Conservation (phyloP, 371 early-diverging fungal species). For the Mucor saturninus region DNA sequence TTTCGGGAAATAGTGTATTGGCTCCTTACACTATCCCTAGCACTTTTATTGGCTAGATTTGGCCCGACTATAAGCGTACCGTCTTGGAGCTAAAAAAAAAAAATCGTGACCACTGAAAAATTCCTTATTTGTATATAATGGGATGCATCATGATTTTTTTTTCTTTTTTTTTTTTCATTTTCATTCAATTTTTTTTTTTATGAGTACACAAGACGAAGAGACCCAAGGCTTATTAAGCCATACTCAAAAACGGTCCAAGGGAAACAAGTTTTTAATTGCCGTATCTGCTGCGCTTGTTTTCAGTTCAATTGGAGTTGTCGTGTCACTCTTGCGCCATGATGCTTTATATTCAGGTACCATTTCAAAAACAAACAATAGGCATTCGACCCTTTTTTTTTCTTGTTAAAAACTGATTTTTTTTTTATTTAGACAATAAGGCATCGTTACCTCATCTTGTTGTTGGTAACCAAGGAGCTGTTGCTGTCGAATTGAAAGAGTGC, state of each 20-base stretch:
- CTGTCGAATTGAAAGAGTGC: constrained; percentile 83
- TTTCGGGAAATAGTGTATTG: too few species aligned
- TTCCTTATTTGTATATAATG: neutral
- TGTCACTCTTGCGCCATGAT: constrained; percentile 7
- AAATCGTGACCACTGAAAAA: neutral
- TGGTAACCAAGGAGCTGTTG: constrained; percentile 76
- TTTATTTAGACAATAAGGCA: neutral
- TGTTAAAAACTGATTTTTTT: neutral
- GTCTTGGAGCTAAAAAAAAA: neutral
- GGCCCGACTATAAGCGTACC: too few species aligned
- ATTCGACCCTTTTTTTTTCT: neutral
- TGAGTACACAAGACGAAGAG: constrained; percentile 5
- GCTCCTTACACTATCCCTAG: too few species aligned
- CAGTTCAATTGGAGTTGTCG: constrained; percentile 4
- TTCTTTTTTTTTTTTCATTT: neutral
- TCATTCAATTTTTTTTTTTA: neutral
- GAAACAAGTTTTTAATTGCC: neutral
- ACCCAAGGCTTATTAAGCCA: constrained; percentile 9
- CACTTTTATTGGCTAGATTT: too few species aligned
- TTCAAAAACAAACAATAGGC: neutral
- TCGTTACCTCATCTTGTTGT: constrained; percentile 29
- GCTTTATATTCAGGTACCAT: constrained; percentile 4
- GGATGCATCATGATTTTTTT: neutral
- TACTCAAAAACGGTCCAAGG: neutral
- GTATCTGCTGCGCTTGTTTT: constrained; percentile 13